Evolutionary conservation across 768 basidiomycete genomes (phyloP), one percentile per base, ranked within the genome.

Genomic region (Lentinula sp.): DNA sequence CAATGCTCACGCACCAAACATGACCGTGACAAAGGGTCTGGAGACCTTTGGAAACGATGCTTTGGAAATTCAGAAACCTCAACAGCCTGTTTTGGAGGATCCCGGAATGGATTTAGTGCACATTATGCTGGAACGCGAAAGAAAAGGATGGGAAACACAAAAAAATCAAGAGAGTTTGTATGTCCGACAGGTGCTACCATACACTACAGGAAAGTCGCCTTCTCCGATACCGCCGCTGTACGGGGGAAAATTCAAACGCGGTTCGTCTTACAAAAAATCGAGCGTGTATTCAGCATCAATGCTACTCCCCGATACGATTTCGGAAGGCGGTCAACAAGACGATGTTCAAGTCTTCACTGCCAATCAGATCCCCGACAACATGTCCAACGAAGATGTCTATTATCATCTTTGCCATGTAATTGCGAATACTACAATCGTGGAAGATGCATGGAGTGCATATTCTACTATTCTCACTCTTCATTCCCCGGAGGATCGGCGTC

Each of bases 401-500:
- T 55, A 48, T 45, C 54, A 55, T 53, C 63, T 69, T 54, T 61
- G 68, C 28, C 64, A 52, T 28, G 64, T 60, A 41, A 55, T 74
- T 32, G 64, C 66, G 35, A 58, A 48, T 6, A 72, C 71, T 8
- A 46, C 63, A 5, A 67, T 63, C 13, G 63, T 59, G 33, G 57
- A 56, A 60, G 70, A 76, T 20, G 77, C 71, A 6, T 81, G 79
- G 80, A 63, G 72, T n/a, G 74, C 78, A 28, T 81, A 81, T 63
- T 67, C 71, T 16, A 68, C 66, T 43, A 74, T 81, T 56, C 67
- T 73, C 66, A 66, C 68, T 39, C 68, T 69, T 54, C 66, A 62
- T 65, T 66, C 57, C 59, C 67, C 56, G 45, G 62, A 50, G 63
- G 64, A 50, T 62, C 66, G 57, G 59, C 32, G 55, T 62, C 33